phyloP scores from a whole-genome alignment of 805 yeast species.

The Schwanniomyces polymorphus region DNA sequence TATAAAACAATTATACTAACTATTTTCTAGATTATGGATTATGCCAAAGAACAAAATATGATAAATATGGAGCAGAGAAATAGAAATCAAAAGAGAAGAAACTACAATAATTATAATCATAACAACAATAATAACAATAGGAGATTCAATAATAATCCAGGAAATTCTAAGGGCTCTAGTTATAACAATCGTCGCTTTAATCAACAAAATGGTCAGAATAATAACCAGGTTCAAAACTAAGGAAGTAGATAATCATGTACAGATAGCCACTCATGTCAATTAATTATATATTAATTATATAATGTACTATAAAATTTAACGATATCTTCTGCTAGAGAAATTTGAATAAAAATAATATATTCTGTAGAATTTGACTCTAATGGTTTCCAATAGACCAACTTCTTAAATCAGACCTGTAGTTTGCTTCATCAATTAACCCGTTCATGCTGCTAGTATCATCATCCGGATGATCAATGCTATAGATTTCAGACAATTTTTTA shows the following conservation, averaged over 20 bases:
- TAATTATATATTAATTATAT: slow-evolving; percentile 1
- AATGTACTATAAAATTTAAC: slow-evolving; percentile 6
- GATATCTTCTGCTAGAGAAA: slow-evolving; percentile 2
- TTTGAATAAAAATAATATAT: neutral
- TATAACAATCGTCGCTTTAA: slow-evolving; percentile 11
- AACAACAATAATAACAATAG: slow-evolving; percentile 27
- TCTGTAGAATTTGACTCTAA: neutral
- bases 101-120: slow-evolving; percentile 25
- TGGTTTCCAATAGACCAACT: slow-evolving; percentile 26
- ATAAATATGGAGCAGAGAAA: slow-evolving; percentile 51
- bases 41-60: slow-evolving; percentile 65
- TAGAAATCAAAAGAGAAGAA: slow-evolving; percentile 44
- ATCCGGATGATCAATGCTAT: slow-evolving; percentile 10
- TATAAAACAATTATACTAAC: slow-evolving; percentile 1
- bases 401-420: slow-evolving; percentile 34
- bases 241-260: neutral
- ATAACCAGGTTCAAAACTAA: slow-evolving; percentile 3
- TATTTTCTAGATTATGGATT: slow-evolving; percentile 53
- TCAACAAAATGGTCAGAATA: slow-evolving; percentile 4
- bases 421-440: slow-evolving; percentile 39
- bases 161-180: slow-evolving; percentile 16
- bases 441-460: slow-evolving; percentile 24
- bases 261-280: neutral
- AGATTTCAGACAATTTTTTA: slow-evolving; percentile 2
- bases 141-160: slow-evolving; percentile 21